These are phyloP conservation scores for Botrytis cinerea DNA, from an alignment of 2,329 filamentous ascomycete genomes.

Conservation along the genomic window DNA sequence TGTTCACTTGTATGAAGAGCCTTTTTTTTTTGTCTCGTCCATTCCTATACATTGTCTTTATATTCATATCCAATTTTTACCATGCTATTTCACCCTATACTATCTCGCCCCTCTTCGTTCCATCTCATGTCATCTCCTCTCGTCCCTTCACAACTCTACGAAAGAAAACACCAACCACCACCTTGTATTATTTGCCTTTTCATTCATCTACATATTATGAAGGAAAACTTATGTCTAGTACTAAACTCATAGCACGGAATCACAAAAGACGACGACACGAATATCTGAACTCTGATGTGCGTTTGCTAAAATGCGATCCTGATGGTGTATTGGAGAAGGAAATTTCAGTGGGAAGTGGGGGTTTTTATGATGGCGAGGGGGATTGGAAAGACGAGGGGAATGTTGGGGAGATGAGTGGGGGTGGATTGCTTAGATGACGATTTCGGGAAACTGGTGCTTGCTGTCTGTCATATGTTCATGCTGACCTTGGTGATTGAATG, in stretches of 20 bases:
- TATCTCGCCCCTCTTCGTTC: too few species aligned
- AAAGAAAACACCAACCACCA: background rate
- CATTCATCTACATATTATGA: background rate
- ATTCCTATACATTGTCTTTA: fast-evolving
- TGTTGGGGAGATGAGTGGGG: background rate
- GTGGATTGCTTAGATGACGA: background rate
- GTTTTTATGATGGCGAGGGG: background rate
- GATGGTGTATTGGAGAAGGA: background rate
- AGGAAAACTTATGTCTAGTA: too few species aligned
- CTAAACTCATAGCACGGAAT: background rate
- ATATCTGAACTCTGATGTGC: background rate
- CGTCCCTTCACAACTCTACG: background rate
- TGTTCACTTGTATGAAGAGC: background rate
- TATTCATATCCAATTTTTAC: background rate
- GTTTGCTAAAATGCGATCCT: too few species aligned
- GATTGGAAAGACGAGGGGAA: background rate
- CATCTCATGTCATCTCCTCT: too few species aligned
- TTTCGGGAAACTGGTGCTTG: background rate
- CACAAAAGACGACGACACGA: background rate
- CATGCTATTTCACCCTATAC: too few species aligned
- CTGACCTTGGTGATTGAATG: background rate
- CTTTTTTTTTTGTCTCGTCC: fast-evolving
- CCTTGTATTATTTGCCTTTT: fast-evolving
- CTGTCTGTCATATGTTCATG: background rate
- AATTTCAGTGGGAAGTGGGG: background rate